Evolutionary conservation across 225 moss, liverwort and hornwort species (phyloP), one percentile per base, ranked within the genome.

Genomic region (Climacium dendroides): DNA sequence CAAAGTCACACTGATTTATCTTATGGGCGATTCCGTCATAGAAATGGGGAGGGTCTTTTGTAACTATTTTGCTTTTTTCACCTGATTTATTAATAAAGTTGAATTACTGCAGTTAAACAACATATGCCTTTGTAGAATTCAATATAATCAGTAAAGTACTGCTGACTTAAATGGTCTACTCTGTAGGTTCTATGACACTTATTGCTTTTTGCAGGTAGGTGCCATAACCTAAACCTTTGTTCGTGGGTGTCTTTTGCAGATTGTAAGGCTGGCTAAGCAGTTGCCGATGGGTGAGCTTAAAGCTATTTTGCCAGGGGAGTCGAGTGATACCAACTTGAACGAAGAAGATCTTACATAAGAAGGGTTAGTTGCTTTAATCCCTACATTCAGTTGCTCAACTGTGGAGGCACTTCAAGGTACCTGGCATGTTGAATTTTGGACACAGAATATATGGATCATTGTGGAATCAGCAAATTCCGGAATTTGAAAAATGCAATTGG

Each of bases 201-300:
- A 32, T 30, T 34, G 61, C 76, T 26, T 57, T 81, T 85, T 83
- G 60, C 32, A 60, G 45, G 74, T 43, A 82, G 66, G 59, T 85
- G 30, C 78, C 62, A 53, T n/a, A 59, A 73, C 48, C 32, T 76
- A 39, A 84, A 77, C 29, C 73, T 55, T 80, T 57, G 20, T 78
- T 82, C 53, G 45, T 88, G 84, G 83, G 39, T 73, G 82, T 83
- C 78, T 61, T 61, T 85, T 83, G 81, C 91, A 97, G 95, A 95
- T 99, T 91, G 92, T 99, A 59, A 93, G 96, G 90, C 92, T 99
- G 67, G 96, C 96, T 43, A 96, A 97, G 85, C 94, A 94, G 85
- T 89, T 98, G 87, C 97, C 96, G 4, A 92, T 88, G 47, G 94
- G 95, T 87, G 90, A 92, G 39, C 75, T 95, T 50, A 89, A 92